These are phyloP conservation scores for Thamnidium elegans DNA, from an alignment of 192 early-diverging fungal genomes.

Conservation along the genomic window DNA sequence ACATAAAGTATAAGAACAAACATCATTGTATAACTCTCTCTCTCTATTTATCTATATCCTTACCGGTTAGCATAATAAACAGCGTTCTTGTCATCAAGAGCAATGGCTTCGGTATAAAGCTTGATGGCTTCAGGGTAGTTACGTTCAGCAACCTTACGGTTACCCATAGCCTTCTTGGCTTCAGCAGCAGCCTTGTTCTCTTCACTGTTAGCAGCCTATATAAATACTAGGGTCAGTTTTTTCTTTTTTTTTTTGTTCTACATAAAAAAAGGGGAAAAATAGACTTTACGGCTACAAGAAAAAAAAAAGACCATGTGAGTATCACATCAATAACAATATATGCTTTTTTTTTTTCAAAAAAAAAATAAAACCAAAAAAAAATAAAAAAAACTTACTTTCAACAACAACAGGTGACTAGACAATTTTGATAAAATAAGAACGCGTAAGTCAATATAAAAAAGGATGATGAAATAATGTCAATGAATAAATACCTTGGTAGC, in stretches of 20 bases:
- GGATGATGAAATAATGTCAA: background rate
- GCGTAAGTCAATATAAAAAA: background rate
- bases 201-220: slow-evolving; percentile 32
- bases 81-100: slow-evolving; percentile 74
- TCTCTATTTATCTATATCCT: background rate
- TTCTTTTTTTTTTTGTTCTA: background rate
- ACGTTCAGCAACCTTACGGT: slow-evolving; percentile 79
- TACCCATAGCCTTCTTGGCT: slow-evolving; percentile 79
- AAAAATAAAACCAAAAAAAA: slow-evolving; percentile 6
- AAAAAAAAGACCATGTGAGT: slow-evolving; percentile 3
- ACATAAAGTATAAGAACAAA: background rate
- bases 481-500: slow-evolving; percentile 13
- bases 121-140: slow-evolving; percentile 83
- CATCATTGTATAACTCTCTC: no score
- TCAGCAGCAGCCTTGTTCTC: slow-evolving; percentile 82
- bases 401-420: slow-evolving; percentile 27
- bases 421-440: background rate
- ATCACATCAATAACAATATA: background rate
- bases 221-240: background rate
- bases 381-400: slow-evolving; percentile 20
- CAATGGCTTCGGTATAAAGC: slow-evolving; percentile 91
- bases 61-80: slow-evolving; percentile 98
- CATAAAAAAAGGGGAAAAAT: background rate
- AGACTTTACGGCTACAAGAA: slow-evolving; percentile 25
- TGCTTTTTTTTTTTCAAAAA: no score